Evolutionary conservation across 108 stramenopile species (phyloP).

Genomic region (Conticribra weissflogii): DNA sequence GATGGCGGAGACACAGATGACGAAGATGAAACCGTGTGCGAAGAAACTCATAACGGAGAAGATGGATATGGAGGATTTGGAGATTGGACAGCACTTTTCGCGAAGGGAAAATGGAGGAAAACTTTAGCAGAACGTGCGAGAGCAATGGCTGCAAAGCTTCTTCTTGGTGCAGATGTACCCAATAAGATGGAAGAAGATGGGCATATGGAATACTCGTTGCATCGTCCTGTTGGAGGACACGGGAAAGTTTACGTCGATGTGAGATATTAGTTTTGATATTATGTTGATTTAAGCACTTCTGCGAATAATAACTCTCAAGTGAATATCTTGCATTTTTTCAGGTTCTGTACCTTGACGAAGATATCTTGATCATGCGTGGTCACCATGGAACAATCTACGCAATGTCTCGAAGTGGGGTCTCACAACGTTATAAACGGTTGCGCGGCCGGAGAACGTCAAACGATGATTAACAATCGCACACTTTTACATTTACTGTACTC

Average conservation of each 20-base stretch:
- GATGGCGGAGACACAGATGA: constrained; percentile 23
- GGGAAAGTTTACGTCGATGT: constrained; percentile 76
- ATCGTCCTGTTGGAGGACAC: constrained; percentile 77
- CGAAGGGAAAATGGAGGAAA: constrained; percentile 62
- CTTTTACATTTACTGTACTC: too few species aligned
- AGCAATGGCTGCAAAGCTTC: constrained; percentile 66
- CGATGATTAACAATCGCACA: neutral
- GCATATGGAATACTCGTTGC: constrained; percentile 64
- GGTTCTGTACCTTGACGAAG: constrained; percentile 68
- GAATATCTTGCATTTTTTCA: neutral
- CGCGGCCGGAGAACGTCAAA: neutral
- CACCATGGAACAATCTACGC: constrained; percentile 74
- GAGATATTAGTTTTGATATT: too few species aligned
- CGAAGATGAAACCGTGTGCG: constrained; percentile 15
- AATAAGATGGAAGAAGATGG: constrained; percentile 67
- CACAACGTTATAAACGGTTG: constrained; percentile 32
- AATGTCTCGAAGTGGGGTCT: constrained; percentile 56
- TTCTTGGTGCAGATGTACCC: constrained; percentile 72
- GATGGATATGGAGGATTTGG: constrained; percentile 48
- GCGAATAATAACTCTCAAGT: neutral
- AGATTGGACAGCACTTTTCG: constrained; percentile 71
- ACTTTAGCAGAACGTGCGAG: constrained; percentile 65
- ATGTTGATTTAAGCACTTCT: neutral
- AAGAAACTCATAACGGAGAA: constrained; percentile 22
- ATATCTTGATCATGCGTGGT: constrained; percentile 67